Conservation (phyloP, 371 early-diverging fungal species). For the Smittium culicis region DNA sequence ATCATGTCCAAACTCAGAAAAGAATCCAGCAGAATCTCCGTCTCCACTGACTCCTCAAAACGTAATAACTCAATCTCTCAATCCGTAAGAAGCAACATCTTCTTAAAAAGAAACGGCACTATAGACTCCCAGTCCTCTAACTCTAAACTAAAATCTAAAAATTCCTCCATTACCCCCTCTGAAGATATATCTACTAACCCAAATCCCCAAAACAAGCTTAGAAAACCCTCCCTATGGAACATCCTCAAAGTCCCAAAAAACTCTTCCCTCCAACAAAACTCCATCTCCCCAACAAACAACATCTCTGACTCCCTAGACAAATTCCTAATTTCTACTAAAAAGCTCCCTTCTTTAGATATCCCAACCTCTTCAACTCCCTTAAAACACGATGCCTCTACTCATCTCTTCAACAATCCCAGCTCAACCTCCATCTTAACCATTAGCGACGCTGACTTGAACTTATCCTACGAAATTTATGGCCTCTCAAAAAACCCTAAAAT, state of each 20-base stretch:
- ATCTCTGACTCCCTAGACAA: neutral
- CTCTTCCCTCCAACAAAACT: neutral
- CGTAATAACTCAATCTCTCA: neutral
- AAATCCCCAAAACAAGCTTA: neutral
- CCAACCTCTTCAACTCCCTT: neutral
- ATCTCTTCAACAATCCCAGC: neutral
- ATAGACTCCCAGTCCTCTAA: neutral
- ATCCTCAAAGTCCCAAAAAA: neutral
- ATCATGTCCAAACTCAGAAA: conserved; percentile 6
- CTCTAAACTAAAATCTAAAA: neutral
- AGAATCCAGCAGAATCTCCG: neutral
- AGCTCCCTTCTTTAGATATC: neutral
- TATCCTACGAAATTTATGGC: neutral
- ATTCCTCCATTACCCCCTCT: neutral
- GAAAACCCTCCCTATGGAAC: neutral
- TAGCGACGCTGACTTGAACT: neutral
- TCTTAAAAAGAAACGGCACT: neutral
- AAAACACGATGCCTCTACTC: neutral
- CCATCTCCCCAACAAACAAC: neutral
- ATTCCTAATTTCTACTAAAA: neutral
- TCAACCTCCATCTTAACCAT: neutral
- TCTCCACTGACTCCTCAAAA: neutral
- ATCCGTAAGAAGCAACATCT: neutral
- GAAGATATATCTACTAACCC: neutral
- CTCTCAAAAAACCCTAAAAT: neutral